These are phyloP conservation scores for Nicotiana tomentosiformis DNA, from an alignment of 257 asterid genomes.

Conservation along the genomic window DNA sequence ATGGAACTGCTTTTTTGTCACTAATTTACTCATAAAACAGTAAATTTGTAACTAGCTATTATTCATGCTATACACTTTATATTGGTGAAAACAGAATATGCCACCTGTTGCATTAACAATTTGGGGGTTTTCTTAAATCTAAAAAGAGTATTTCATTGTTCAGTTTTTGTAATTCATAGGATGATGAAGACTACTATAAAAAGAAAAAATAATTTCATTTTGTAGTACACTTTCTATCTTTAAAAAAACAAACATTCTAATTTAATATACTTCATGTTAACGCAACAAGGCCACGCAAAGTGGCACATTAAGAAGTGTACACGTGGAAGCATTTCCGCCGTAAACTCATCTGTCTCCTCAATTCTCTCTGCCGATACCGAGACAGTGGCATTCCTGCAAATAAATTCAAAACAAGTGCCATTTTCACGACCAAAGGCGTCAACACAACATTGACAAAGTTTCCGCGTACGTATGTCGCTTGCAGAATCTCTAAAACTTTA, in stretches of 20 bases:
- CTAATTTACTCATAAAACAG: too few relatives aligned
- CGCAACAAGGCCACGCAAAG: neutral
- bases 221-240: neutral
- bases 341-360: neutral
- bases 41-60: too few relatives aligned
- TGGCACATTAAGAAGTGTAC: neutral
- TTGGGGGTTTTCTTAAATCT: too few relatives aligned
- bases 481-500: neutral
- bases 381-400: conserved; percentile 8
- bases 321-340: neutral
- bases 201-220: too few relatives aligned
- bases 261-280: neutral
- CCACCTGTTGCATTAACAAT: too few relatives aligned
- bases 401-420: neutral
- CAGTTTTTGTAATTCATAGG: too few relatives aligned
- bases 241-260: neutral
- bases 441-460: neutral
- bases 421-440: neutral
- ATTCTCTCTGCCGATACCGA: neutral
- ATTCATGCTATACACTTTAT: too few relatives aligned
- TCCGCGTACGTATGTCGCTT: neutral
- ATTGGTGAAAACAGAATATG: too few relatives aligned
- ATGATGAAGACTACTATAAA: too few relatives aligned
- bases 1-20: too few relatives aligned
- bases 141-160: too few relatives aligned